A percentile compares a stretch with the other conserved stretches of the same genome.
These are phyloP conservation scores for Cucurbita maxima DNA, from an alignment of 306 rosid genomes.

Conservation along the genomic window DNA sequence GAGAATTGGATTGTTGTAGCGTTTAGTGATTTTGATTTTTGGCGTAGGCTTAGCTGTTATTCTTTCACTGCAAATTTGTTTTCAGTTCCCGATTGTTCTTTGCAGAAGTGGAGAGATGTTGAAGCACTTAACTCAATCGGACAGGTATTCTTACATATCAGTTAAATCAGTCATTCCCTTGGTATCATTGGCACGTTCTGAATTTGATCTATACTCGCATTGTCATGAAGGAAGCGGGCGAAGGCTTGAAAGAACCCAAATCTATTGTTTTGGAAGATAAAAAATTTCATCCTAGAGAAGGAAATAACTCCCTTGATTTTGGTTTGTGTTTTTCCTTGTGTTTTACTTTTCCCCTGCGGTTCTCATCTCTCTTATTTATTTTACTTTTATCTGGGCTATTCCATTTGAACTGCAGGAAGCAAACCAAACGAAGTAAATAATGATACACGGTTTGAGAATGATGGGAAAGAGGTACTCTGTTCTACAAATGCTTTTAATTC, in stretches of 20 bases:
- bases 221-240: slow-evolving; percentile 38
- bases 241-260: slow-evolving; percentile 61
- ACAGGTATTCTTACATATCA: slow-evolving; percentile 37
- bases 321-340: background rate
- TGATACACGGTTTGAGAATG: slow-evolving; percentile 24
- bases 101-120: slow-evolving; percentile 67
- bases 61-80: background rate
- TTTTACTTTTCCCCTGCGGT: background rate
- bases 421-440: slow-evolving; percentile 19
- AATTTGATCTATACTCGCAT: background rate
- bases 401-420: slow-evolving; percentile 32
- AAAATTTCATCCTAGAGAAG: slow-evolving; percentile 8
- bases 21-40: background rate
- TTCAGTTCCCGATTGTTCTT: background rate
- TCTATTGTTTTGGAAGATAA: slow-evolving; percentile 59
- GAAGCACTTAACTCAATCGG: slow-evolving; percentile 40
- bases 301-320: background rate
- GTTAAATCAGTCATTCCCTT: background rate
- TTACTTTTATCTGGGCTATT: background rate
- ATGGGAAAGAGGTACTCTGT: slow-evolving; percentile 37
- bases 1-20: background rate
- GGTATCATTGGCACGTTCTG: background rate
- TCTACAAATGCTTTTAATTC: background rate
- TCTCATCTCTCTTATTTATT: slow-evolving; percentile 8
- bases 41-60: background rate